Percentiles rank a stretch among this genome's conserved stretches.
These are phyloP conservation scores for Aspergillus felis DNA, from an alignment of 2,329 filamentous ascomycete species.

Conservation along the genomic window DNA sequence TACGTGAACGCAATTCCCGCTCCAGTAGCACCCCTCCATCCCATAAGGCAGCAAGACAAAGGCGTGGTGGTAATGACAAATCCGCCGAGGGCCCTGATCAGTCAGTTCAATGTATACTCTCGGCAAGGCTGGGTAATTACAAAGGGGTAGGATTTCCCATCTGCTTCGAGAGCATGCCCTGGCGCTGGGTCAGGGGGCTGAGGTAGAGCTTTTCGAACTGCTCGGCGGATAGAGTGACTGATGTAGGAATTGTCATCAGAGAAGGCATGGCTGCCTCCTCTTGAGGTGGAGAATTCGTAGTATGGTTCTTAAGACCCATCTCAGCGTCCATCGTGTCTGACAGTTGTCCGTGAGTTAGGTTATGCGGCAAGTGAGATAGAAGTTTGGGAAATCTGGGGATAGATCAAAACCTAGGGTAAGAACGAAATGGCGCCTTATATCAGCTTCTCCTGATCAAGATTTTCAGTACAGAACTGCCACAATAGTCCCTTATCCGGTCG, in stretches of 20 bases:
- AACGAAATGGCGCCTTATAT: not conserved
- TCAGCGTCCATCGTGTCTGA: not conserved
- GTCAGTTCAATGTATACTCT: not conserved
- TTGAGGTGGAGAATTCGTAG: not conserved
- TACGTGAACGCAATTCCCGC: constrained; percentile 24
- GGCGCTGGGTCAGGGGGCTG: constrained; percentile 30
- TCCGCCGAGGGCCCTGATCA: constrained; percentile 18
- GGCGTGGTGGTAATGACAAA: constrained; percentile 26
- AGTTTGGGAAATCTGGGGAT: not conserved
- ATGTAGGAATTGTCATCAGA: constrained; percentile 9
- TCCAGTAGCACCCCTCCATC: constrained; percentile 23
- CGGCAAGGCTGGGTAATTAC: constrained; percentile 12
- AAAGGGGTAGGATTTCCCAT: constrained; percentile 33
- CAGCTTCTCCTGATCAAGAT: not conserved
- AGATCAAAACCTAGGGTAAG: not conserved
- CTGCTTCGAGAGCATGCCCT: constrained; percentile 26
- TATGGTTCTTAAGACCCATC: not conserved
- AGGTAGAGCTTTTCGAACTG: constrained; percentile 35
- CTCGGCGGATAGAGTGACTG: constrained; percentile 28
- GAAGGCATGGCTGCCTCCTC: not conserved
- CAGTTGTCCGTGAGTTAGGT: no score
- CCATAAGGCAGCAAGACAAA: constrained; percentile 24
- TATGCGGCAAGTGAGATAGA: not conserved
- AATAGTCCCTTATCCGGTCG: not conserved
- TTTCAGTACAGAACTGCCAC: no score